Evolutionary conservation across 129 eudicot genomes (phyloP).

Genomic region (Pulicaria dysenterica): DNA sequence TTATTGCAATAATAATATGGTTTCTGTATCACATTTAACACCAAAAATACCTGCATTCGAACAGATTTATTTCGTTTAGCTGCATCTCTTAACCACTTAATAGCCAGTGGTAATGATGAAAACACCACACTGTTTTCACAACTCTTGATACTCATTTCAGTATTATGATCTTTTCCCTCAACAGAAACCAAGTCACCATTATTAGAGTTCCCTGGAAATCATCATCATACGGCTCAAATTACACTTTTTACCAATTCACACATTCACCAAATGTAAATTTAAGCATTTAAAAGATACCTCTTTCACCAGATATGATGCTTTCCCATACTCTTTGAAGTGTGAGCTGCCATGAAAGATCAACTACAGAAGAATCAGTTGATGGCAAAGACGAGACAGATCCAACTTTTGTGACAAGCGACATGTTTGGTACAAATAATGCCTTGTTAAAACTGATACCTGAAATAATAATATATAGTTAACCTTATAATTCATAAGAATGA

Average conservation of each 20-base stretch:
- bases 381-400: constrained; percentile 48
- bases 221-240: constrained; percentile 3
- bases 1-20: too few species aligned
- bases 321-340: constrained; percentile 92
- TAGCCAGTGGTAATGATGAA: constrained; percentile 85
- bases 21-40: too few species aligned
- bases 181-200: constrained; percentile 47
- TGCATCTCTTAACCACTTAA: constrained; percentile 88
- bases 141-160: constrained; percentile 41
- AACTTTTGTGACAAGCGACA: constrained; percentile 82
- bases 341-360: constrained; percentile 85
- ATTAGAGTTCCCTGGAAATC: constrained; percentile 48
- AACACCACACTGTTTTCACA: constrained; percentile 82
- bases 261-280: background rate
- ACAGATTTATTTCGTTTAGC: constrained; percentile 65
- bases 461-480: background rate
- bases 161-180: constrained; percentile 42
- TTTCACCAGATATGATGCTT: constrained; percentile 50
- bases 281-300: constrained; percentile 43
- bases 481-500: background rate
- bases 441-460: constrained; percentile 81
- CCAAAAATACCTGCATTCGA: constrained; percentile 92
- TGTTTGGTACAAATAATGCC: constrained; percentile 91
- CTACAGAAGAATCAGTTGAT: constrained; percentile 51
- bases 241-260: background rate